phyloP scores from a whole-genome alignment of 345 rosid species.

The Geranium rotundifolium region DNA sequence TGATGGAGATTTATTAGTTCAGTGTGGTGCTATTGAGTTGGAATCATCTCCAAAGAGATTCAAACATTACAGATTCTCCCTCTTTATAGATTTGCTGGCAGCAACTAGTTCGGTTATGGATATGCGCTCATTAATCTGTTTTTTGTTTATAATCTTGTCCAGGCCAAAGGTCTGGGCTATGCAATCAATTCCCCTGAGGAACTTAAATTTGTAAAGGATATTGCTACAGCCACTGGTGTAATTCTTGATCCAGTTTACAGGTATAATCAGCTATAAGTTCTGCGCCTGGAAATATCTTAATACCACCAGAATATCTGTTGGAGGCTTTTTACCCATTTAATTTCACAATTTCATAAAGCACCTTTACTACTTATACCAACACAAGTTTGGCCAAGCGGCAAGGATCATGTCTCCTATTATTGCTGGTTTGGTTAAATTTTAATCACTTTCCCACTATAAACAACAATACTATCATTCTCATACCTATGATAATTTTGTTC shows the following conservation, averaged over 20 bases:
- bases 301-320: too few species aligned
- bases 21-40: background rate
- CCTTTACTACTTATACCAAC: too few species aligned
- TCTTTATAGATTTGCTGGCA: background rate
- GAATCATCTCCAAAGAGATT: background rate
- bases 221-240: conserved; percentile 67
- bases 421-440: too few species aligned
- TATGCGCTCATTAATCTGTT: background rate
- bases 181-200: conserved; percentile 73
- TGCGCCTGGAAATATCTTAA: background rate
- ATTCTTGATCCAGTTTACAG: conserved; percentile 93
- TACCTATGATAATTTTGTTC: background rate
- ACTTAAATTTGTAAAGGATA: conserved; percentile 66
- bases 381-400: too few species aligned
- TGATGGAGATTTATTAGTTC: background rate
- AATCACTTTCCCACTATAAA: too few species aligned
- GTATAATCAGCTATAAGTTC: conserved; percentile 15
- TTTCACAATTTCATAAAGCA: too few species aligned
- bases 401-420: too few species aligned
- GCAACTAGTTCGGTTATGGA: background rate
- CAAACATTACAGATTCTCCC: background rate
- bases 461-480: too few species aligned
- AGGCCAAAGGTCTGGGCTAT: conserved; percentile 91
- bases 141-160: conserved; percentile 4
- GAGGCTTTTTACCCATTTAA: too few species aligned